Evolutionary conservation across 2,329 filamentous ascomycete species (phyloP).

Genomic region (Colletotrichum sp.): DNA sequence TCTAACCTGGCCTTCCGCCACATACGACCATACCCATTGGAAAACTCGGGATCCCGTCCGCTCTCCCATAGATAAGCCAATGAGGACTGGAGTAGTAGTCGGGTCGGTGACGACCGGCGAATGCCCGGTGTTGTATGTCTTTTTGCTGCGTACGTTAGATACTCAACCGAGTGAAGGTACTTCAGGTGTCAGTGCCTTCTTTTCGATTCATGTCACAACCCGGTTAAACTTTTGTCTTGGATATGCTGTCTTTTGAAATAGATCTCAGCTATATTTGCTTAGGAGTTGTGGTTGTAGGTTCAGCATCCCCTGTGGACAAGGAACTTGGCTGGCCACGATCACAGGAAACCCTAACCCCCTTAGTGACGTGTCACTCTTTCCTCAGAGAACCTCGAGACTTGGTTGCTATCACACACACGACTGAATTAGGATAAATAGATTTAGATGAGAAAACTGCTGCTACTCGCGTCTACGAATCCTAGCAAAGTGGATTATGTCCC

Average conservation of each 20-base stretch:
- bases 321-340: neutral
- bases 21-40: neutral
- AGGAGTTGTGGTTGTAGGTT: neutral
- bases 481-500: rapidly evolving
- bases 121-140: neutral
- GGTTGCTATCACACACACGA: too few relatives aligned
- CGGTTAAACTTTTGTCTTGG: neutral
- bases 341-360: neutral
- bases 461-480: neutral
- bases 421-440: neutral
- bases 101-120: too few relatives aligned
- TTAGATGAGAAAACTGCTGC: neutral
- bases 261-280: neutral
- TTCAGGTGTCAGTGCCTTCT: neutral
- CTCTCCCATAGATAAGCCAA: neutral
- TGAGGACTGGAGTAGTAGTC: too few relatives aligned
- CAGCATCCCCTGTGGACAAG: neutral
- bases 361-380: neutral
- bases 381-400: neutral
- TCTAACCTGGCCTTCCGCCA: neutral
- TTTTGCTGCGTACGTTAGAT: neutral
- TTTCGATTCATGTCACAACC: neutral
- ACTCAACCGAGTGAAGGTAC: too few relatives aligned
- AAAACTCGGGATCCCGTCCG: neutral
- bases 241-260: neutral